Percentiles rank a stretch among this genome's conserved stretches.
phyloP scores from a whole-genome alignment of 163 green algal genomes.

The Chloroidium sp. region DNA sequence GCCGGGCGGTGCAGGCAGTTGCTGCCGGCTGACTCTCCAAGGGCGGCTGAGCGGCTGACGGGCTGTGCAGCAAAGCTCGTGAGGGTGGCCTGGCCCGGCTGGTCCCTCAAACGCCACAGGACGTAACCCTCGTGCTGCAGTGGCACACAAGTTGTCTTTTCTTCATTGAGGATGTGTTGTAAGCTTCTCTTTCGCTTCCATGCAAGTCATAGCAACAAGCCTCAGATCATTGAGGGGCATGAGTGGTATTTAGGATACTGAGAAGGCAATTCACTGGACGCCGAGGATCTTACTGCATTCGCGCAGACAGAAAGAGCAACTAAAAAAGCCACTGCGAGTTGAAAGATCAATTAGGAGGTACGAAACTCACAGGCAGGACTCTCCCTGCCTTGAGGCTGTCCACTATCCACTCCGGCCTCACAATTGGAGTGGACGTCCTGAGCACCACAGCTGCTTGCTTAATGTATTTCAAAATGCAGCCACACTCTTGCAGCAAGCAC shows the following conservation, averaged over 20 bases:
- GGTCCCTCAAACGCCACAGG: conserved; percentile 42
- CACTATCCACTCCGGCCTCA: conserved; percentile 71
- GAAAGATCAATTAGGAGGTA: background rate
- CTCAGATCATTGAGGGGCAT: too few species aligned
- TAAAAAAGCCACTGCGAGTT: too few species aligned
- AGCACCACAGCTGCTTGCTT: background rate
- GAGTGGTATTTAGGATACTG: too few species aligned
- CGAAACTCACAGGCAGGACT: conserved; percentile 54
- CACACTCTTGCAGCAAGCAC: background rate
- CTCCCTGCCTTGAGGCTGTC: conserved; percentile 51
- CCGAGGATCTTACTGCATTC: too few species aligned
- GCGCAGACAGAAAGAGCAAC: too few species aligned
- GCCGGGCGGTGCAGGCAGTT: too few species aligned
- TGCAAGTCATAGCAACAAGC: too few species aligned
- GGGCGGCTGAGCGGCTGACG: background rate
- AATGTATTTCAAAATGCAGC: background rate
- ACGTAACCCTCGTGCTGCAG: conserved; percentile 55
- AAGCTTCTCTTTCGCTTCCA: background rate
- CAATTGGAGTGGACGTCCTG: conserved; percentile 60
- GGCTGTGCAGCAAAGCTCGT: conserved; percentile 29
- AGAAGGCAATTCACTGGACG: too few species aligned
- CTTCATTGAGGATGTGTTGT: background rate
- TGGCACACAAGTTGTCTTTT: background rate
- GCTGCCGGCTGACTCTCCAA: too few species aligned
- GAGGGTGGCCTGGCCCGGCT: conserved; percentile 52